Base-by-base conservation (phyloP, 2,329 filamentous ascomycete genomes). In the Diaporthe amygdali region DNA sequence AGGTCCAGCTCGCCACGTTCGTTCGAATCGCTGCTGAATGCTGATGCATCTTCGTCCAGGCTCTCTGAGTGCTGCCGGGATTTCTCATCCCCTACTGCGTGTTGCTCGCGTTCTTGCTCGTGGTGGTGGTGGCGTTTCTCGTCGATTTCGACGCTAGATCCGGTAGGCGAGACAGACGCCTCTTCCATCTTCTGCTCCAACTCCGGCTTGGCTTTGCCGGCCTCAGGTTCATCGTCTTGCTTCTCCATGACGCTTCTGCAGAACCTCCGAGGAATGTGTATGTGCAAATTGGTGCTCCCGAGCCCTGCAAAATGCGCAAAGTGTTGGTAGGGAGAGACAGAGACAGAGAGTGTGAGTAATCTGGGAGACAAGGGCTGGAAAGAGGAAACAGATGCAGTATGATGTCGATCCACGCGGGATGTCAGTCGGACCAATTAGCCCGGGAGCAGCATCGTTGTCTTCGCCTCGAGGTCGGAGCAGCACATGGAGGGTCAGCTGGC, bases 1-100 rank as follows among this genome's bases (percentile, higher is more conserved):
- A 77, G 71, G 73, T 82, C 63, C 0, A 73, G 41, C 32, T 68
- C 67, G 67, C 72, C 72, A n/a, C 56, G 72, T 15, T 70, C 61
- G 1, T 37, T 34, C 25, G 55, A 47, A 2, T 70, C 67, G 30
- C 41, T 39, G 54, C 44, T 59, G 32, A 56, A 56, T n/a, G 41
- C 22, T 27, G 52, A 59, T 30, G 41, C 52, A 22, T 41, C 51
- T n/a, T 66, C 64, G 22, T 61, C 34, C 25, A 15, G 30, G 4
- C 2, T 32, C 5, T 32, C 44, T 4, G 46, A 15, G 5, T 20
- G n/a, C 7, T 17, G 25, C 27, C 27, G 14, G n/a, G n/a, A 1
- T 37, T 46, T 41, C 2, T 41, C 25, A 32, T 39, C 34, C 25
- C 27, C 22, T 22, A 56, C 39, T 41, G 3, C 15, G 9, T 22